Evolutionary conservation across 352 stramenopile species (phyloP).

Genomic region (Globisporangium apiculatum): DNA sequence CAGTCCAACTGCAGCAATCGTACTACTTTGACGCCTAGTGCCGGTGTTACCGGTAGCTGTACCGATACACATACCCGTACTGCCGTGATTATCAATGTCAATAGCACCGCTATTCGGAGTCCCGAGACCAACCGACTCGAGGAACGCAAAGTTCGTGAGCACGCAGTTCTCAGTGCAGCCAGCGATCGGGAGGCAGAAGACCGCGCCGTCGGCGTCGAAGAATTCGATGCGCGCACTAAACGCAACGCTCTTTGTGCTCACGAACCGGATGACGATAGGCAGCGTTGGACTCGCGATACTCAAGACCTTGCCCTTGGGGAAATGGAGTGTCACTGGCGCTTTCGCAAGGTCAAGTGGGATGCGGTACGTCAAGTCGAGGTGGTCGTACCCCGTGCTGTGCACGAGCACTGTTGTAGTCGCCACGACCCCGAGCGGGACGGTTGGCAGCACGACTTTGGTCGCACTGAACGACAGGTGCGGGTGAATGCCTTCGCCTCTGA

Average conservation of each 20-base stretch:
- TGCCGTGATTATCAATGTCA: background rate
- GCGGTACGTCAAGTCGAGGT: constrained; percentile 84
- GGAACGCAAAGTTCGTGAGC: constrained; percentile 86
- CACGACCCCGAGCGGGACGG: constrained; percentile 82
- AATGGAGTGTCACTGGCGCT: constrained; percentile 78
- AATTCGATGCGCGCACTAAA: constrained; percentile 92
- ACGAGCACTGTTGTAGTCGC: constrained; percentile 65
- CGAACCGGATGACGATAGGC: constrained; percentile 81
- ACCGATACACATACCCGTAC: background rate
- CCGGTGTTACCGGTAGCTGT: no score
- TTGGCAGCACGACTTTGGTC: constrained; percentile 81
- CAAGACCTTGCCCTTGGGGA: constrained; percentile 86
- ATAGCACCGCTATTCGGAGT: background rate
- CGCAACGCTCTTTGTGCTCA: constrained; percentile 76
- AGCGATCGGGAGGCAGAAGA: constrained; percentile 76
- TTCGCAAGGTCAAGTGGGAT: constrained; percentile 67
- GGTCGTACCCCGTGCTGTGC: constrained; percentile 87
- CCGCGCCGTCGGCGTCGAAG: constrained; percentile 86
- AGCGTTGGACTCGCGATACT: constrained; percentile 77
- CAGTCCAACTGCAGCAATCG: background rate
- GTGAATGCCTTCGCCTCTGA: constrained; percentile 83
- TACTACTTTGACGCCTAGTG: no score
- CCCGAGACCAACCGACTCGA: constrained; percentile 33
- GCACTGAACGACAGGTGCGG: constrained; percentile 89
- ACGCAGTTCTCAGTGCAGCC: constrained; percentile 91